These are phyloP conservation scores for Salvia rosmarinus DNA, from an alignment of 257 asterid genomes.

Conservation along the genomic window DNA sequence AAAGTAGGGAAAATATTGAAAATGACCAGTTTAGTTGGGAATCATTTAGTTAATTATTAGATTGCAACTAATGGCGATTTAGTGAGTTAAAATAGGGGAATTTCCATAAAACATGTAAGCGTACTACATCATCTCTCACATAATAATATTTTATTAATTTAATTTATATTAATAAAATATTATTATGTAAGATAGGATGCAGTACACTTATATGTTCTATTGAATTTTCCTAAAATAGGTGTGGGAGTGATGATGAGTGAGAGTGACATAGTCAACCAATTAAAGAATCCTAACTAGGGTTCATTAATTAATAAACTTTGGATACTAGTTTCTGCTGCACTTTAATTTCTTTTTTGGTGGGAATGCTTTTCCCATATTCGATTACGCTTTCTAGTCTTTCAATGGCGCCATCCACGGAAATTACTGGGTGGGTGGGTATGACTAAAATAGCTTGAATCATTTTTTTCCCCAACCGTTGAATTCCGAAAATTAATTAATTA, in stretches of 20 bases:
- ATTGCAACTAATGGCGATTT: constrained; percentile 16
- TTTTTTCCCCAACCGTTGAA: background rate
- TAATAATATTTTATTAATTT: too few relatives aligned
- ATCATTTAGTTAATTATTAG: constrained; percentile 22
- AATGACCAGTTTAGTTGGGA: constrained; percentile 12
- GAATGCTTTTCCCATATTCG: constrained; percentile 16
- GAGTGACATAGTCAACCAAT: constrained; percentile 29
- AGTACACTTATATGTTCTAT: too few relatives aligned
- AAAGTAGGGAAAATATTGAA: constrained; percentile 13
- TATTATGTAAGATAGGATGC: too few relatives aligned
- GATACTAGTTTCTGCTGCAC: constrained; percentile 25
- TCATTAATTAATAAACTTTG: constrained; percentile 17
- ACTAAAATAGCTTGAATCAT: constrained; percentile 17
- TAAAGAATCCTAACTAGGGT: constrained; percentile 9
- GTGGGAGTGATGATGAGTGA: constrained; percentile 25
- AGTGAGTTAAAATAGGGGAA: constrained; percentile 18
- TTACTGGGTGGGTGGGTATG: constrained; percentile 1
- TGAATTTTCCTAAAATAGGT: too few relatives aligned
- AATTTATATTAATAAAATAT: too few relatives aligned
- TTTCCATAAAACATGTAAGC: too few relatives aligned
- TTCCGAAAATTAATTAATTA: background rate
- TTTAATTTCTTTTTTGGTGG: constrained; percentile 12
- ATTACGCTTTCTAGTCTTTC: constrained; percentile 31
- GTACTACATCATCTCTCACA: too few relatives aligned
- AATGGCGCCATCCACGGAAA: constrained; percentile 36